A percentile compares a stretch with the other conserved stretches of the same genome.
These are phyloP conservation scores for Gentiana macrophylla DNA, from an alignment of 257 asterid species.

Conservation along the genomic window DNA sequence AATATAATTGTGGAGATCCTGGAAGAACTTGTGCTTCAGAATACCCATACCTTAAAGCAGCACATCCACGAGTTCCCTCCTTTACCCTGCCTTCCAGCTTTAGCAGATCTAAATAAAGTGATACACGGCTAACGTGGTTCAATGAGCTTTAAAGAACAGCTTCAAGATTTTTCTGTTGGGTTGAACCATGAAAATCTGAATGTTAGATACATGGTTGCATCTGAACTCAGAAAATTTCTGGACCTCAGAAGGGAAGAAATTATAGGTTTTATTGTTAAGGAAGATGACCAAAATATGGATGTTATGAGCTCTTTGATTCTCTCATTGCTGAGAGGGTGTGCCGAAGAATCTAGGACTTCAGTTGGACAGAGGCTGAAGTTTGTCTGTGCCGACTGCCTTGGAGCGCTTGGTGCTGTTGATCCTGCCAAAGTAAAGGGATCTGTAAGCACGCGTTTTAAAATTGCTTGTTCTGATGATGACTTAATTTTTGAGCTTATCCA, in stretches of 20 bases:
- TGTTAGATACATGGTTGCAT: slow-evolving; percentile 95
- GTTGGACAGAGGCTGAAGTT: slow-evolving; percentile 90
- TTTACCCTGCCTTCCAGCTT: slow-evolving; percentile 74
- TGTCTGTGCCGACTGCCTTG: slow-evolving; percentile 92
- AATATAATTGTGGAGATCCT: slow-evolving; percentile 72
- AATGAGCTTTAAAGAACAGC: slow-evolving; percentile 71
- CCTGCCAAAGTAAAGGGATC: slow-evolving; percentile 81
- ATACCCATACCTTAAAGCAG: slow-evolving; percentile 57
- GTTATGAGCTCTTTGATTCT: slow-evolving; percentile 72
- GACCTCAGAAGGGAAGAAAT: slow-evolving; percentile 61
- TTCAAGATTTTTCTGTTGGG: slow-evolving; percentile 73
- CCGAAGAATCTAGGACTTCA: slow-evolving; percentile 83
- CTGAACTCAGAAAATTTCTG: slow-evolving; percentile 76
- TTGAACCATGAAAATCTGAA: slow-evolving; percentile 86
- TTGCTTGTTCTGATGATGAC: slow-evolving; percentile 98
- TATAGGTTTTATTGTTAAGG: slow-evolving; percentile 55
- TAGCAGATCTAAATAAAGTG: slow-evolving; percentile 68
- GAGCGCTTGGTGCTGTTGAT: slow-evolving; percentile 95
- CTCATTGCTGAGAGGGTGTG: slow-evolving; percentile 91
- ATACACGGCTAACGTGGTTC: slow-evolving; percentile 80
- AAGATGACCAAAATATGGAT: slow-evolving; percentile 65
- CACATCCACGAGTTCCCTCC: slow-evolving; percentile 86
- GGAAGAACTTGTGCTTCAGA: slow-evolving; percentile 83
- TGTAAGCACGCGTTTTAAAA: slow-evolving; percentile 66
- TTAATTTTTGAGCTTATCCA: slow-evolving; percentile 83